A percentile compares a stretch with the other conserved stretches of the same genome.
Evolutionary conservation across 1,139 yeast genomes (phyloP).

Genomic region (Saccharomycopsis hybrid): DNA sequence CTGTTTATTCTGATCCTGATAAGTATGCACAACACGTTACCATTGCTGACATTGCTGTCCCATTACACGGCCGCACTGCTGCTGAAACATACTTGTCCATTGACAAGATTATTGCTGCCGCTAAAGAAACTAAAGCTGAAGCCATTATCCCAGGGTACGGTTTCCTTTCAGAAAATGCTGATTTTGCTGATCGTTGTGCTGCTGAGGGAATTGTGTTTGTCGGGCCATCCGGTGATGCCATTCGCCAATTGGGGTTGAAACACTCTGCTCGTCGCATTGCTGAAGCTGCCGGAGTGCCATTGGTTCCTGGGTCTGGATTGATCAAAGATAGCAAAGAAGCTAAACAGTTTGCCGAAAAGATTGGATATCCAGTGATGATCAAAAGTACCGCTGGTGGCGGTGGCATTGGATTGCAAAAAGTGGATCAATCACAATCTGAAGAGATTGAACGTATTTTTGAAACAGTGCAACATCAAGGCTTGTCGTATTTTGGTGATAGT

Average conservation of each 20-base stretch:
- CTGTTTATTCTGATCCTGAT: conserved; percentile 88
- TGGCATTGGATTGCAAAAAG: conserved; percentile 94
- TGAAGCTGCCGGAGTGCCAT: conserved; percentile 77
- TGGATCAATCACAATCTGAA: conserved; percentile 65
- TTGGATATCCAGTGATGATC: conserved; percentile 86
- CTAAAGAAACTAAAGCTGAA: conserved; percentile 74
- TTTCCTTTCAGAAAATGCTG: conserved; percentile 92
- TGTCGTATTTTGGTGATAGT: conserved; percentile 86
- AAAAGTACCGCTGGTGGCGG: conserved; percentile 99
- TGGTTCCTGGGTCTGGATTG: conserved; percentile 91
- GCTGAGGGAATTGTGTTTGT: conserved; percentile 82
- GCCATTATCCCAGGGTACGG: conserved; percentile 98
- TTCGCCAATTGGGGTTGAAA: conserved; percentile 83
- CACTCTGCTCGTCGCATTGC: conserved; percentile 97
- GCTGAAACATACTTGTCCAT: conserved; percentile 84
- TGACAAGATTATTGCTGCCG: conserved; percentile 80
- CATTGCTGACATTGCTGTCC: conserved; percentile 74
- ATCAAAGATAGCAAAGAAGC: conserved; percentile 71
- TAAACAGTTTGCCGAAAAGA: conserved; percentile 59
- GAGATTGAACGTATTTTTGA: conserved; percentile 81
- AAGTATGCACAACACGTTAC: conserved; percentile 80
- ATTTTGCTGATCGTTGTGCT: conserved; percentile 82
- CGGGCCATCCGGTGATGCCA: conserved; percentile 93
- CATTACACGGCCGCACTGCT: conserved; percentile 75
- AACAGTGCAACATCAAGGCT: conserved; percentile 90